Evolutionary conservation across 768 basidiomycete species (phyloP).

Genomic region (Sporobolomyces phaffii): DNA sequence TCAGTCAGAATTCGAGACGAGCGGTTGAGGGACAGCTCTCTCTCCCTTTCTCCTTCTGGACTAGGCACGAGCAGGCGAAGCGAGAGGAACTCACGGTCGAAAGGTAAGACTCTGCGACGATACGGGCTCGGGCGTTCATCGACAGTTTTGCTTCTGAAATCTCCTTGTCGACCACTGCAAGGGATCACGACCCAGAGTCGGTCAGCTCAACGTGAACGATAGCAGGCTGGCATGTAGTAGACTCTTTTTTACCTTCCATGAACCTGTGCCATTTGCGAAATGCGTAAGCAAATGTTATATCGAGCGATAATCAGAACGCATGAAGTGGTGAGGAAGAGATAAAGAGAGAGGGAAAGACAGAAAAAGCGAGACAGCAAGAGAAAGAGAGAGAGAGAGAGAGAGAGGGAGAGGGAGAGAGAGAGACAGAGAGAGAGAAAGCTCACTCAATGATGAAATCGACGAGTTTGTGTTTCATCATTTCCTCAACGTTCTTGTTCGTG

Average conservation of each 20-base stretch:
- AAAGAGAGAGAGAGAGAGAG: neutral
- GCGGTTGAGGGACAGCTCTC: too few species aligned
- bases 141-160: conserved; percentile 99
- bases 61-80: neutral
- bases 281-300: too few species aligned
- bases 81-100: conserved; percentile 17
- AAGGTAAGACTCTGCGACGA: conserved; percentile 93
- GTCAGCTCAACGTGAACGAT: too few species aligned
- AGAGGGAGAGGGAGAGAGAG: neutral
- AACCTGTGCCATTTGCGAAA: conserved; percentile 35
- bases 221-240: too few species aligned
- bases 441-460: conserved; percentile 99
- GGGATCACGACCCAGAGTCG: neutral
- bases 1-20: neutral
- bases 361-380: neutral
- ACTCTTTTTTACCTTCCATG: conserved; percentile 31
- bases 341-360: neutral
- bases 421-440: neutral
- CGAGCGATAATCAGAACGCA: too few species aligned
- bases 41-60: neutral
- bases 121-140: conserved; percentile 90
- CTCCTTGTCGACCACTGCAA: conserved; percentile 89
- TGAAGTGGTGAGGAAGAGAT: too few species aligned
- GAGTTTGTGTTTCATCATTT: conserved; percentile 99
- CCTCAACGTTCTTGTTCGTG: conserved; percentile 92